phyloP scores from a whole-genome alignment of 805 yeast species.

The Kuraishia hungarica region DNA sequence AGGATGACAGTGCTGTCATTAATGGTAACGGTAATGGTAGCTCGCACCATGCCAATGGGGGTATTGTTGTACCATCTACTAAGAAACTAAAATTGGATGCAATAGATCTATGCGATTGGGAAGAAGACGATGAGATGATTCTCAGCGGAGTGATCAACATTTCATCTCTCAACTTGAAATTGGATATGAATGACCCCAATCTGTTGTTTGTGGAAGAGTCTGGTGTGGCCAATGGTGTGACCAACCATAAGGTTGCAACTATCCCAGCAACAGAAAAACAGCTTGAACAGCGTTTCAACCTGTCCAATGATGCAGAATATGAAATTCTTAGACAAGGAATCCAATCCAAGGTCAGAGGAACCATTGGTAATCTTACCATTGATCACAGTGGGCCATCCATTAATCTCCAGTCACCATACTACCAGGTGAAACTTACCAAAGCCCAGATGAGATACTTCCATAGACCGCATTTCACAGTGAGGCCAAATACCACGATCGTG shows the following conservation, averaged over 20 bases:
- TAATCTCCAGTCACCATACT: constrained; percentile 83
- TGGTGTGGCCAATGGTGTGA: not conserved
- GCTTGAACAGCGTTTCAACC: constrained; percentile 57
- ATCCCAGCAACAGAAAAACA: constrained; percentile 48
- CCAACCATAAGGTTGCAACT: constrained; percentile 19
- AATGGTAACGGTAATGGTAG: not conserved
- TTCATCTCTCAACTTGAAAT: constrained; percentile 29
- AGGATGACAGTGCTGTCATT: not conserved
- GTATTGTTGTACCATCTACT: constrained; percentile 5
- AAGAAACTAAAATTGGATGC: constrained; percentile 21
- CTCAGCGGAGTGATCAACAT: constrained; percentile 53
- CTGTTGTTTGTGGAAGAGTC: constrained; percentile 53
- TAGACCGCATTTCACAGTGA: constrained; percentile 62
- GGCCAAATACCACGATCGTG: constrained; percentile 70
- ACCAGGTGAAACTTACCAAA: constrained; percentile 66
- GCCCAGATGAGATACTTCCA: constrained; percentile 72
- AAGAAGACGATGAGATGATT: constrained; percentile 61
- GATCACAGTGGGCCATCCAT: constrained; percentile 89
- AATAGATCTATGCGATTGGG: constrained; percentile 33
- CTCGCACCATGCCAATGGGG: constrained; percentile 3
- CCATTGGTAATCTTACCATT: constrained; percentile 81
- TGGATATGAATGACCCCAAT: constrained; percentile 86
- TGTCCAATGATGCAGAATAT: constrained; percentile 85
- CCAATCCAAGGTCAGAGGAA: constrained; percentile 86
- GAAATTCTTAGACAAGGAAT: constrained; percentile 77